Conservation (phyloP, 2,329 filamentous ascomycete species). For the Fusarium anguioides region DNA sequence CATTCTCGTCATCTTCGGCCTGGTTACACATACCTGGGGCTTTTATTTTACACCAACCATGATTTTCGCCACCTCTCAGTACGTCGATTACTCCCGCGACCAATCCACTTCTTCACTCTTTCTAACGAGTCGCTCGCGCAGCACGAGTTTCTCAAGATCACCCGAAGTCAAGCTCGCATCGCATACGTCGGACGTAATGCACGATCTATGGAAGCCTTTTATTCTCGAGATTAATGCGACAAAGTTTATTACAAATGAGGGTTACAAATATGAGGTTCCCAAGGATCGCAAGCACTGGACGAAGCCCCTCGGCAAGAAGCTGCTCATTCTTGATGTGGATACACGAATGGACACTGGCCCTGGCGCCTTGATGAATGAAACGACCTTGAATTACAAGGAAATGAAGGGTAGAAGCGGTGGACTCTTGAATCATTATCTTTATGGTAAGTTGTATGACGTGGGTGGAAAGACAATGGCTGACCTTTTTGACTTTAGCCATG, state of each 20-base stretch:
- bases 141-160: neutral
- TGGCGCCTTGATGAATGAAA: conserved; percentile 31
- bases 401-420: conserved; percentile 37
- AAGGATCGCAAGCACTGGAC: conserved; percentile 15
- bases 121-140: neutral
- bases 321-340: conserved; percentile 39
- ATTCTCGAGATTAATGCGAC: conserved; percentile 25
- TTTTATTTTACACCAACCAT: conserved; percentile 10
- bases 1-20: conserved; percentile 5
- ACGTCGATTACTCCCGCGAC: neutral
- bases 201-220: conserved; percentile 30
- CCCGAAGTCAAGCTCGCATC: neutral
- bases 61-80: conserved; percentile 1
- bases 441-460: conserved; percentile 16
- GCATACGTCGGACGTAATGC: conserved; percentile 20
- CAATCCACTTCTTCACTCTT: neutral
- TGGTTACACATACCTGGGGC: conserved; percentile 3
- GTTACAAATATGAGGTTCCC: conserved; percentile 27
- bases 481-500: conserved; percentile 28
- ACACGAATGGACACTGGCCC: conserved; percentile 22
- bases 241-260: conserved; percentile 15
- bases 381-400: conserved; percentile 12
- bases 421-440: conserved; percentile 39
- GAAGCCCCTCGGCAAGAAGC: conserved; percentile 31
- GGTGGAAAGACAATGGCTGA: too few relatives aligned